A percentile compares a stretch with the other conserved stretches of the same genome.
Evolutionary conservation across 805 yeast genomes (phyloP).

Genomic region (Saccharomycopsis babjevae): DNA sequence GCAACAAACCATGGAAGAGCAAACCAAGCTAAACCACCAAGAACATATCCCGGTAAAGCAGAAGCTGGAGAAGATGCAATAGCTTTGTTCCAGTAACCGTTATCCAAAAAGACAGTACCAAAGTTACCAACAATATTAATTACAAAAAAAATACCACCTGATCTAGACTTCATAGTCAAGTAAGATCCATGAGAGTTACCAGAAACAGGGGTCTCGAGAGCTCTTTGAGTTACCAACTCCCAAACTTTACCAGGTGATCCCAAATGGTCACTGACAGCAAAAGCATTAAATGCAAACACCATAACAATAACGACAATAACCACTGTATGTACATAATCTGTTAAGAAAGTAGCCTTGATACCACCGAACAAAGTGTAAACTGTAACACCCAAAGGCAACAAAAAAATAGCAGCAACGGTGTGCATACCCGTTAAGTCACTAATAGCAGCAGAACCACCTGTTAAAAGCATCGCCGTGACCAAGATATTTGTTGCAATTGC

Average conservation of each 20-base stretch:
- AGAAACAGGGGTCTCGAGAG: slow-evolving; percentile 48
- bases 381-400: slow-evolving; percentile 73
- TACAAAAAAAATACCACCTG: slow-evolving; percentile 84
- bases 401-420: slow-evolving; percentile 69
- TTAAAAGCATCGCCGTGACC: slow-evolving; percentile 85
- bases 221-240: slow-evolving; percentile 58
- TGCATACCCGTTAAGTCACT: slow-evolving; percentile 74
- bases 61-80: slow-evolving; percentile 78
- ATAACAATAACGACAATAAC: slow-evolving; percentile 68
- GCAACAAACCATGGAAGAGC: slow-evolving; percentile 80
- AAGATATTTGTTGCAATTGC: slow-evolving; percentile 81
- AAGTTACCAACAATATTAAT: slow-evolving; percentile 84
- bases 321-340: slow-evolving; percentile 76
- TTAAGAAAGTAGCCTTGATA: slow-evolving; percentile 68
- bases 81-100: slow-evolving; percentile 85
- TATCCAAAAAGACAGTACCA: slow-evolving; percentile 80
- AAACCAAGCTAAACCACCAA: slow-evolving; percentile 88
- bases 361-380: slow-evolving; percentile 75
- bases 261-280: slow-evolving; percentile 53
- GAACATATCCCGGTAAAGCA: slow-evolving; percentile 76
- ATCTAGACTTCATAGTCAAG: slow-evolving; percentile 74
- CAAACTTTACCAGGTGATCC: slow-evolving; percentile 82
- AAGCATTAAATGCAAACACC: slow-evolving; percentile 72
- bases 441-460: slow-evolving; percentile 85
- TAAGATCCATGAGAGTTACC: slow-evolving; percentile 85